Conservation (phyloP, 2,329 filamentous ascomycete genomes). For the Chaetomiaceae sp. region DNA sequence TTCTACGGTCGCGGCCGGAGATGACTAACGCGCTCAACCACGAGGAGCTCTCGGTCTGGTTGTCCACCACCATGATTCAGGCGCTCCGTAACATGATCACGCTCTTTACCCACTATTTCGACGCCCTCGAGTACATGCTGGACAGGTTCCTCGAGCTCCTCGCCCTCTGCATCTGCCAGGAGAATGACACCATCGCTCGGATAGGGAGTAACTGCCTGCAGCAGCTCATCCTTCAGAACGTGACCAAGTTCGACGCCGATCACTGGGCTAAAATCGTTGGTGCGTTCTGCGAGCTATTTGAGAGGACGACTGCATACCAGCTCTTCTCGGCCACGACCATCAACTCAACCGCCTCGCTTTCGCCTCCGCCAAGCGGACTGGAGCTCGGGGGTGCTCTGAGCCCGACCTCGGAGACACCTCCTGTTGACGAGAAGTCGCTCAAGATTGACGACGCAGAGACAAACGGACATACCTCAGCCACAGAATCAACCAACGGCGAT, state of each 20-base stretch:
- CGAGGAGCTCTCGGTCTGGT: conserved; percentile 95
- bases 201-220: conserved; percentile 98
- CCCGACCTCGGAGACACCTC: conserved; percentile 36
- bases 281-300: conserved; percentile 93
- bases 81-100: conserved; percentile 97
- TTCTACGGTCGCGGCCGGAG: conserved; percentile 90
- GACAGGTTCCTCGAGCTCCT: conserved; percentile 94
- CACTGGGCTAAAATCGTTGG: conserved; percentile 96
- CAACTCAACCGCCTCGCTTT: conserved; percentile 48
- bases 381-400: conserved; percentile 45
- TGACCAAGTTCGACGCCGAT: conserved; percentile 77
- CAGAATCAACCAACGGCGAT: conserved; percentile 32
- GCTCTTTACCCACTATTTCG: conserved; percentile 97
- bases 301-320: conserved; percentile 89
- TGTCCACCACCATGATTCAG: conserved; percentile 99
- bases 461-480: conserved; percentile 34
- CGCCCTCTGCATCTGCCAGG: conserved; percentile 94
- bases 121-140: conserved; percentile 93
- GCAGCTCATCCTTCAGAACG: conserved; percentile 93
- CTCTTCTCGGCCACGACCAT: conserved; percentile 79
- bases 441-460: conserved; percentile 56
- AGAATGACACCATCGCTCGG: conserved; percentile 95
- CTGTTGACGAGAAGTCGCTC: conserved; percentile 52
- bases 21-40: conserved; percentile 94
- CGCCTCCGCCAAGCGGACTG: conserved; percentile 51